Base-by-base conservation (phyloP, 1,139 yeast genomes). In the Eremothecium gossypii region DNA sequence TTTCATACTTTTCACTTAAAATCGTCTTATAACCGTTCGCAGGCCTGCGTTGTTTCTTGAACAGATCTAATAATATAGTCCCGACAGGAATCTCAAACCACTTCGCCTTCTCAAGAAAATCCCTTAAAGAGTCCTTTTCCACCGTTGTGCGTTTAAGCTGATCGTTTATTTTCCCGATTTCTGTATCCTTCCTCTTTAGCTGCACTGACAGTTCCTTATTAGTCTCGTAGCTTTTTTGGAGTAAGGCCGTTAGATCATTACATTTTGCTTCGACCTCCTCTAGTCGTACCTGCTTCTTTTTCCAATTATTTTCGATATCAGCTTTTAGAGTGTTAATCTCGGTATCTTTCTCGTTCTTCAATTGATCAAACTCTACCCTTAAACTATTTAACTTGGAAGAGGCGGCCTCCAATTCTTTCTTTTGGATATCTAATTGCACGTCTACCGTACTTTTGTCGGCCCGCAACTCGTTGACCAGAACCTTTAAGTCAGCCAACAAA, bases 1-100 rank as follows among this genome's bases (percentile, higher is more conserved):
- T 39, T 17, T 45, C 41, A n/a, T 41, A 44, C 33, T 38, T 39
- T 28, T 41, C 42, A 13, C 36, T 41, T 10, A 17, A 27, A 11
- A 43, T 35, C n/a, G 9, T 8, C 23, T 33, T n/a, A 17, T 43
- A 40, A 26, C 40, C n/a, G 5, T 29, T 34, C 26, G 12, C n/a
- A 17, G 1, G n/a, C 20, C 9, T 20, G 26, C 30, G 11, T 31
- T 20, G 43, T 28, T 40, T 43, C 10, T 36, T 38, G 27, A 43
- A 47, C 2, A 38, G 31, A 8, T 42, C 42, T 12, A 39, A 27
- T 17, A 49, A 41, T 12, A 45, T 17, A 4, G 34, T 30, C 7
- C 55, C 55, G 9, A 50, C 17, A 7, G 42, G 43, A 11, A 41
- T 23, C 8, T 43, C 46, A 27, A 50, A 51, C 9, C 51, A 30